Evolutionary conservation across 495 filamentous ascomycete species (phyloP).

Genomic region (Penicillium robsamsonii): DNA sequence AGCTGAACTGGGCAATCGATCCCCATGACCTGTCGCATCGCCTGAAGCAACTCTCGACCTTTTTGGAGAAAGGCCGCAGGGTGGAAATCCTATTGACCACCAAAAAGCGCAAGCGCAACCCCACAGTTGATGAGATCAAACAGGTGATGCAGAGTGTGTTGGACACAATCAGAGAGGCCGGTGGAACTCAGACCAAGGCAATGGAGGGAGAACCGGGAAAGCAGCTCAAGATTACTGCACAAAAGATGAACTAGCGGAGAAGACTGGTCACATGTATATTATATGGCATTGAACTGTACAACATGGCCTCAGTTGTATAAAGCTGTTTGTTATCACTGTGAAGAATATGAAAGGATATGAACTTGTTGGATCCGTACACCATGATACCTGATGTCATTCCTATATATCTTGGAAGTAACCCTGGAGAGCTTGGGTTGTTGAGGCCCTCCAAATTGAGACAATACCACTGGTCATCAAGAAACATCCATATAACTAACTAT

Average conservation of each 20-base stretch:
- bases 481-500: neutral
- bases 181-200: slow-evolving; percentile 37
- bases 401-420: neutral
- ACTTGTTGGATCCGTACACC: neutral
- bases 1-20: slow-evolving; percentile 82
- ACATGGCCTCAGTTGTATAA: neutral
- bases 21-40: slow-evolving; percentile 62
- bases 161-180: slow-evolving; percentile 34
- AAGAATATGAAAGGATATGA: neutral
- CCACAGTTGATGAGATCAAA: slow-evolving; percentile 45
- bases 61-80: slow-evolving; percentile 60
- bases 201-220: slow-evolving; percentile 47
- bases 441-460: neutral
- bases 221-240: slow-evolving; percentile 37
- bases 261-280: slow-evolving; percentile 4
- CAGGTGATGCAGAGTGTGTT: slow-evolving; percentile 40
- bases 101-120: slow-evolving; percentile 43
- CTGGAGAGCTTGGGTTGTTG: neutral
- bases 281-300: neutral
- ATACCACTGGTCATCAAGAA: neutral
- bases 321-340: neutral
- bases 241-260: slow-evolving; percentile 29
- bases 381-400: neutral
- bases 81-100: slow-evolving; percentile 61
- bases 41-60: slow-evolving; percentile 56